phyloP scores from a whole-genome alignment of 164 flowering plant genomes.

The Umbellularia californica region DNA sequence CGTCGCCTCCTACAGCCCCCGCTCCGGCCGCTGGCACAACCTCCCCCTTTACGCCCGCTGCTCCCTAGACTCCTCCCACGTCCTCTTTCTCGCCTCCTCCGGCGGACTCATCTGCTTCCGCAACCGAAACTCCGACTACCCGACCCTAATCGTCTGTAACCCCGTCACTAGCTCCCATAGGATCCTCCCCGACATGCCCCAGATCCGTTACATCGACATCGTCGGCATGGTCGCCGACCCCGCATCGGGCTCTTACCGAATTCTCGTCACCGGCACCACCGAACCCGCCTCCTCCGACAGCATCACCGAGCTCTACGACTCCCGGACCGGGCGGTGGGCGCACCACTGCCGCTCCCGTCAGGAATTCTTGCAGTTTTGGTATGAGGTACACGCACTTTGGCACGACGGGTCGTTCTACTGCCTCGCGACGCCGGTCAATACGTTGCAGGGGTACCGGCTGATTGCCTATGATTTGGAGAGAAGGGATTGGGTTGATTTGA shows the following conservation, averaged over 20 bases:
- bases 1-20: slow-evolving; percentile 20
- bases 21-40: slow-evolving; percentile 20
- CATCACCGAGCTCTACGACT: slow-evolving; percentile 27
- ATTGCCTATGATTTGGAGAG: slow-evolving; percentile 18
- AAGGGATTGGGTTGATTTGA: slow-evolving; percentile 23
- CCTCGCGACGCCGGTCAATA: slow-evolving; percentile 23
- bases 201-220: slow-evolving; percentile 23
- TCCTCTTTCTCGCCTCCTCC: slow-evolving; percentile 22
- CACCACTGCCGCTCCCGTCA: slow-evolving; percentile 20
- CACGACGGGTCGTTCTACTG: slow-evolving; percentile 24
- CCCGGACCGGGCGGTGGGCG: slow-evolving; percentile 18
- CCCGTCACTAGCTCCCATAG: slow-evolving; percentile 22
- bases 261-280: slow-evolving; percentile 23
- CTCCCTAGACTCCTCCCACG: slow-evolving; percentile 21
- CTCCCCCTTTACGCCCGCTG: slow-evolving; percentile 22
- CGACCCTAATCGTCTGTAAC: slow-evolving; percentile 23
- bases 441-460: slow-evolving; percentile 18
- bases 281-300: slow-evolving; percentile 22
- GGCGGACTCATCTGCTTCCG: slow-evolving; percentile 27
- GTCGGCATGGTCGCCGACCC: slow-evolving; percentile 24
- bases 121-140: slow-evolving; percentile 21
- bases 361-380: slow-evolving; percentile 26
- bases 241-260: slow-evolving; percentile 4
- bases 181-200: slow-evolving; percentile 19
- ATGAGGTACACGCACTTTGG: slow-evolving; percentile 25